Conservation (phyloP, 371 early-diverging fungal species). For the Apophysomyces variabilis region DNA sequence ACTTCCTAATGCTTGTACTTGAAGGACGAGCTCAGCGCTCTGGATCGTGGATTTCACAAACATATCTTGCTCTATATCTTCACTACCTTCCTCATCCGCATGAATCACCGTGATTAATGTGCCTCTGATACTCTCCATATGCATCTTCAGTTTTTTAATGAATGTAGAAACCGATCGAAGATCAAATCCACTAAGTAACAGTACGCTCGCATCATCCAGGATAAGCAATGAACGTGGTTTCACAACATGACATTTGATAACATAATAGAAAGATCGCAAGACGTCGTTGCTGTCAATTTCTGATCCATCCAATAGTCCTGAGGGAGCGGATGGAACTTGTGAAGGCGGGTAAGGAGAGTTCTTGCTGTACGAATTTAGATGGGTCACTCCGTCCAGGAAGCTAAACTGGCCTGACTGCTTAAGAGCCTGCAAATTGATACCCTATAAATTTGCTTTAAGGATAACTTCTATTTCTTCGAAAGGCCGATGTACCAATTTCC, state of each 20-base stretch:
- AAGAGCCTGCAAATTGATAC: constrained; percentile 60
- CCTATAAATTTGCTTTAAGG: constrained; percentile 39
- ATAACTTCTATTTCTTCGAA: not conserved
- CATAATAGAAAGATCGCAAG: constrained; percentile 28
- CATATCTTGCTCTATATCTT: constrained; percentile 58
- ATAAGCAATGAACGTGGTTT: constrained; percentile 50
- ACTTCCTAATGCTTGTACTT: constrained; percentile 64
- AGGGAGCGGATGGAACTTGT: constrained; percentile 44
- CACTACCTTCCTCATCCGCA: constrained; percentile 59
- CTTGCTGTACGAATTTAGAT: constrained; percentile 52
- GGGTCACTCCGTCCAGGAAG: constrained; percentile 70
- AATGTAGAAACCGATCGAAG: constrained; percentile 48
- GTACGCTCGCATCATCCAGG: constrained; percentile 66
- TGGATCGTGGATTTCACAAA: constrained; percentile 57
- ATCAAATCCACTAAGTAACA: constrained; percentile 60
- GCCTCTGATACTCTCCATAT: constrained; percentile 56
- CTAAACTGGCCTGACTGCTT: constrained; percentile 58
- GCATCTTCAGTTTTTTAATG: constrained; percentile 46
- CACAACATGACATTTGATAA: constrained; percentile 20
- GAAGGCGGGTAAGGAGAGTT: constrained; percentile 46
- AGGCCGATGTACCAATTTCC: constrained; percentile 61
- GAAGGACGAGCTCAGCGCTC: constrained; percentile 57
- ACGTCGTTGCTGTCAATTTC: not conserved
- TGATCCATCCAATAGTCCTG: constrained; percentile 32
- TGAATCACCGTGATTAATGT: constrained; percentile 63